These are phyloP conservation scores for Metarhizium robertsii DNA, from an alignment of 2,329 filamentous ascomycete species.

Conservation along the genomic window DNA sequence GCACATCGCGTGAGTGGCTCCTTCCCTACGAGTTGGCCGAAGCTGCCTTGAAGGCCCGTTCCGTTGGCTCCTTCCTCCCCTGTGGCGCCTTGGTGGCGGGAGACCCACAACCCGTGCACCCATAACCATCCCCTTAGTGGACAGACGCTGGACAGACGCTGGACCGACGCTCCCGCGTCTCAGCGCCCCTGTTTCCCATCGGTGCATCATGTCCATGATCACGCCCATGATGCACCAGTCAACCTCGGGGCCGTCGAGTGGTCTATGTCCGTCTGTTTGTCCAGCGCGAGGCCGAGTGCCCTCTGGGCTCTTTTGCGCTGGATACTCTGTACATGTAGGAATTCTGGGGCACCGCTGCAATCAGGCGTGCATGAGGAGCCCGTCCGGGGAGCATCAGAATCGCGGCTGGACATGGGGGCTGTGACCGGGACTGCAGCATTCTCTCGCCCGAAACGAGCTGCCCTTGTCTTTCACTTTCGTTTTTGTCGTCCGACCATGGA, in stretches of 20 bases:
- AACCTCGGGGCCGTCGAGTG: too few species aligned
- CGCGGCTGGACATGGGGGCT: not conserved
- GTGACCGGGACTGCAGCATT: not conserved
- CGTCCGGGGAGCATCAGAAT: not conserved
- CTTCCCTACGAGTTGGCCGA: not conserved
- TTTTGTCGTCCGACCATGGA: not conserved
- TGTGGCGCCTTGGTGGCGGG: not conserved
- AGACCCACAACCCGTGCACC: conserved; percentile 5
- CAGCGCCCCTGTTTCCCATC: not conserved
- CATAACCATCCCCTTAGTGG: not conserved
- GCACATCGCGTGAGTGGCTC: not conserved
- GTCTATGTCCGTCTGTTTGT: not conserved
- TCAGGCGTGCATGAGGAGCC: not conserved
- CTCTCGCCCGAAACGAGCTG: not conserved
- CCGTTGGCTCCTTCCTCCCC: not conserved
- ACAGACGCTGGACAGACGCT: not conserved
- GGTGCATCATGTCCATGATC: not conserved
- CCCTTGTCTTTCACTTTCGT: not conserved
- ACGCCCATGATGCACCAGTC: too few species aligned
- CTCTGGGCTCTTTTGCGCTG: not conserved
- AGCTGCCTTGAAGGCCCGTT: not conserved
- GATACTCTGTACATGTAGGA: too few species aligned
- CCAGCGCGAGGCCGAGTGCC: not conserved
- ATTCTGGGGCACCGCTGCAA: not conserved
- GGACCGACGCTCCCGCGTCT: not conserved